Evolutionary conservation across 75 land plant genomes (phyloP).

Genomic region (Pinus albicaulis): DNA sequence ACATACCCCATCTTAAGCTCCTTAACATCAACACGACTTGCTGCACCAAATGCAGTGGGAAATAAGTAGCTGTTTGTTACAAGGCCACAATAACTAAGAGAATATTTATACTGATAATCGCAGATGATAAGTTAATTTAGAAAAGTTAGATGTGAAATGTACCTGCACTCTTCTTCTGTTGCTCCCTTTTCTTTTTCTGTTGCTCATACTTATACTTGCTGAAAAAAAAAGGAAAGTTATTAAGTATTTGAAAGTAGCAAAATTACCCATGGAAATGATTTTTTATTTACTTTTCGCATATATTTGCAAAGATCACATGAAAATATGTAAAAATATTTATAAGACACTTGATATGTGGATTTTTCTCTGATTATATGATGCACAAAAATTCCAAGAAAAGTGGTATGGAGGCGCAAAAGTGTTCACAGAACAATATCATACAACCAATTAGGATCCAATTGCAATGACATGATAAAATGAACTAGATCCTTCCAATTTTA

Average conservation of each 20-base stretch:
- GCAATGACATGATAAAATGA: background rate
- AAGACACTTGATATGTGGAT: background rate
- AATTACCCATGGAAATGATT: background rate
- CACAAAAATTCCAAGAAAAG: background rate
- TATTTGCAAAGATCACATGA: background rate
- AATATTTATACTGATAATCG: background rate
- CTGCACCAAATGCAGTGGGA: slow-evolving; percentile 23
- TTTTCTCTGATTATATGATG: background rate
- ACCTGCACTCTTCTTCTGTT: slow-evolving; percentile 91
- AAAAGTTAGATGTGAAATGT: background rate
- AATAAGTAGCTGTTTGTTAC: background rate
- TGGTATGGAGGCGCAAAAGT: background rate
- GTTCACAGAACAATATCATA: background rate
- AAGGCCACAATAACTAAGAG: background rate
- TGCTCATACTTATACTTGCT: slow-evolving; percentile 87
- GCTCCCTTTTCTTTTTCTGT: slow-evolving; percentile 90
- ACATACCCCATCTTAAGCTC: slow-evolving; percentile 97
- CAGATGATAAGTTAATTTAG: background rate
- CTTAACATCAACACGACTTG: slow-evolving; percentile 77
- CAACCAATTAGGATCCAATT: background rate
- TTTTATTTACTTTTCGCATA: background rate
- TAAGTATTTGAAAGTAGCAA: background rate
- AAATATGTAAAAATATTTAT: background rate
- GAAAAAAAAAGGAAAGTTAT: background rate
- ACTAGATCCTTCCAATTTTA: background rate